These are phyloP conservation scores for Chaetomium globosum DNA, from an alignment of 2,329 filamentous ascomycete genomes.

Conservation along the genomic window DNA sequence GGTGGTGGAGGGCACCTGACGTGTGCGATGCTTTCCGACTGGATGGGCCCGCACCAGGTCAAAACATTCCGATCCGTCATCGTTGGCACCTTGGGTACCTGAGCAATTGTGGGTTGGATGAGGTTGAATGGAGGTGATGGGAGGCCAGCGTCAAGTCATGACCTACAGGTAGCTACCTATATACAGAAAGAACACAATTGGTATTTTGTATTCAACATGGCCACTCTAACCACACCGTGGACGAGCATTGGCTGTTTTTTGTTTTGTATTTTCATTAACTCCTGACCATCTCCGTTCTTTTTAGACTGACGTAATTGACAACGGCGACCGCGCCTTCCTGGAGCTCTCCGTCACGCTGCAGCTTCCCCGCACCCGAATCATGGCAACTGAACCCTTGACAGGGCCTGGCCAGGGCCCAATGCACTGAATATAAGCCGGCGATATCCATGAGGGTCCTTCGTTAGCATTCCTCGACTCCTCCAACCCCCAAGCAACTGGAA, in stretches of 20 bases:
- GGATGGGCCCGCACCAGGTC: slow-evolving; percentile 6
- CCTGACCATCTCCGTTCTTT: not conserved
- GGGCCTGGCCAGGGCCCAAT: slow-evolving; percentile 17
- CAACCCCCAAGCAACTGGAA: not conserved
- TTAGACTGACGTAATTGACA: slow-evolving; percentile 23
- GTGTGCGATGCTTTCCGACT: not conserved
- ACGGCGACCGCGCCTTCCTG: not conserved
- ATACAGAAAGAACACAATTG: no score
- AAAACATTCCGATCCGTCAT: slow-evolving; percentile 3
- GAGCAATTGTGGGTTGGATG: not conserved
- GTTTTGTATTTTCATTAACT: no score
- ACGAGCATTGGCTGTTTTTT: not conserved
- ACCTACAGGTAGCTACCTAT: not conserved
- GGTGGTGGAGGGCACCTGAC: slow-evolving; percentile 18
- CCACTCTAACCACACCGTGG: not conserved
- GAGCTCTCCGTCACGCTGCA: slow-evolving; percentile 13
- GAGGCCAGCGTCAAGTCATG: not conserved
- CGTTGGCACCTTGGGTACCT: not conserved
- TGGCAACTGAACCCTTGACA: slow-evolving; percentile 16
- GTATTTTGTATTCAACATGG: not conserved
- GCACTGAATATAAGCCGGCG: slow-evolving; percentile 35
- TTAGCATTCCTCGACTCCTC: slow-evolving; percentile 20
- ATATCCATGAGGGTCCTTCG: slow-evolving; percentile 30
- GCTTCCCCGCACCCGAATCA: slow-evolving; percentile 29
- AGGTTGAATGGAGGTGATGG: not conserved